These are phyloP conservation scores for Punica granatum DNA, from an alignment of 345 rosid species.

Conservation along the genomic window DNA sequence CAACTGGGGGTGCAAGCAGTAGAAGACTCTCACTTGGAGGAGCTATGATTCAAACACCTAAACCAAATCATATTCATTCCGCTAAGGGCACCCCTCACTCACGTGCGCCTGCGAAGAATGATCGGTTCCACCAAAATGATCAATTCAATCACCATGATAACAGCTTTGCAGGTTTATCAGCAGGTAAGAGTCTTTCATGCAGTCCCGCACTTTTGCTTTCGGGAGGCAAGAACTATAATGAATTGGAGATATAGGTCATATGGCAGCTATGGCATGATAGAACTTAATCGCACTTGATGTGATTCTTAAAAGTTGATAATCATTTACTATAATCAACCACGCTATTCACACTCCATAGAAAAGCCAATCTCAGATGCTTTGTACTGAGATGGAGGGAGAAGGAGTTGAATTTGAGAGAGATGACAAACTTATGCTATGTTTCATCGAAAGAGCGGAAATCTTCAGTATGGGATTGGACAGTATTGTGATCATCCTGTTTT, in stretches of 20 bases:
- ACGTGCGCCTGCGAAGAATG: slow-evolving; percentile 49
- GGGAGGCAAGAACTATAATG: too few species aligned
- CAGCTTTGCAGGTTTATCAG: slow-evolving; percentile 37
- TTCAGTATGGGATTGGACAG: background rate
- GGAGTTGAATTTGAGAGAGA: background rate
- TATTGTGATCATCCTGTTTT: background rate
- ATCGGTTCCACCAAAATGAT: slow-evolving; percentile 33
- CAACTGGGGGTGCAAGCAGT: slow-evolving; percentile 63
- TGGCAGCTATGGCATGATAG: too few species aligned
- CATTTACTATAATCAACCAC: too few species aligned
- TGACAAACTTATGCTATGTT: background rate
- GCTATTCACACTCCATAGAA: too few species aligned
- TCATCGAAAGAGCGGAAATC: background rate
- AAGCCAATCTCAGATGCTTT: too few species aligned
- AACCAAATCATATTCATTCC: slow-evolving; percentile 37
- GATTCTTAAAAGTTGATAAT: too few species aligned
- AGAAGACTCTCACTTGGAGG: slow-evolving; percentile 79
- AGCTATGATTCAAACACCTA: slow-evolving; percentile 59
- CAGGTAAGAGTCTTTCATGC: slow-evolving; percentile 32
- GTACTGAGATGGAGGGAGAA: too few species aligned
- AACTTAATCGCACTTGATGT: background rate
- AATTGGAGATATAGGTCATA: too few species aligned
- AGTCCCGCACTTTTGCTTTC: too few species aligned
- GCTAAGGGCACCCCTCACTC: slow-evolving; percentile 33
- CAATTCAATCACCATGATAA: slow-evolving; percentile 34